Evolutionary conservation across 1,139 yeast genomes (phyloP), one percentile per base, ranked within the genome.

Genomic region (Sugiyamaella neomexicana): DNA sequence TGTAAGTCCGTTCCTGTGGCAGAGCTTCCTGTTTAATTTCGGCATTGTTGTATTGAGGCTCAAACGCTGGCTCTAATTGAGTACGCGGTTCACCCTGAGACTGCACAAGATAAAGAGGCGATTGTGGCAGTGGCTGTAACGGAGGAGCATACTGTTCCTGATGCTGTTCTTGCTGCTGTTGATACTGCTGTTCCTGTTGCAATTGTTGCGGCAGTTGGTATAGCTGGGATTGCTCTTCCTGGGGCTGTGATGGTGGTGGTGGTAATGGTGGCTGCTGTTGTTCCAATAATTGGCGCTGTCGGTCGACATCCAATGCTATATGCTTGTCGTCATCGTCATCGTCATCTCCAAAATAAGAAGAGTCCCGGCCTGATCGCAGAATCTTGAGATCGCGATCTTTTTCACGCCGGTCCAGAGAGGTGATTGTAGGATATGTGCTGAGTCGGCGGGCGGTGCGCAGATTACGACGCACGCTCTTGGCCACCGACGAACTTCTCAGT

Each of bases 381-480:
- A 57, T 50, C 12, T 47, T 44, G 46, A 63, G 49, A 41, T 63
- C 66, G 5, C 54, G 53, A 7, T 57, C 62, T 36, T 57, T 54
- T 40, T 60, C 59, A n/a, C 55, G 54, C 2, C 45, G 48, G 13
- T 54, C 57, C 32, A 62, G 53, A 6, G 58, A 20, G 5, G 58
- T 55, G 17, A 60, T 44, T 7, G n/a, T 31, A 3, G 61, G 58
- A 36, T 55, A 47, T 5, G 52, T 53, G 2, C 56, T 46, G 17
- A 57, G 40, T 10, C 50, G 38, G 13, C 55, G 41, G 10, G 59
- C 59, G 20, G 58, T 53, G 7, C 53, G 50, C 42, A 60, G 48
- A 42, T 60, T 60, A 6, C 53, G 50, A 5, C 52, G 55, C 9
- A 57, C 58, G 2, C 47, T 37, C 20, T 25, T 45, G n/a, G 55